Evolutionary conservation across 352 stramenopile genomes (phyloP).

Genomic region (Globisporangium barbulae): DNA sequence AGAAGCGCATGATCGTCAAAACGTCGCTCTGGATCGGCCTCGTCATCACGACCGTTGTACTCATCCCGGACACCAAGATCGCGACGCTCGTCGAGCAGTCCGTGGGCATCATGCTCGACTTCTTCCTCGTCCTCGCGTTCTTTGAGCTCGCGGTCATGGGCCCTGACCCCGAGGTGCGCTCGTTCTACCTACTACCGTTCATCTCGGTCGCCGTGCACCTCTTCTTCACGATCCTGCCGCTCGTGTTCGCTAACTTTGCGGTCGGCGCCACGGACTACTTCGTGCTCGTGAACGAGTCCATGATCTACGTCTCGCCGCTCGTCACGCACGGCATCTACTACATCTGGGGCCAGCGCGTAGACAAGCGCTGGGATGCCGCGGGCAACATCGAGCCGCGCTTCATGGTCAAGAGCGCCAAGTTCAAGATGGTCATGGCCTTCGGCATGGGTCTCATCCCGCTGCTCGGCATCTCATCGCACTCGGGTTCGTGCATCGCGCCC

Average conservation of each 20-base stretch:
- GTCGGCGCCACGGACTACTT: conserved; percentile 13
- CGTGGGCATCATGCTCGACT: conserved; percentile 20
- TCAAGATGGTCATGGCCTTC: conserved; percentile 10
- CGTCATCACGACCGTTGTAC: conserved; percentile 1
- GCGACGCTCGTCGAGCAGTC: conserved; percentile 14
- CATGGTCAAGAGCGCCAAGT: background rate
- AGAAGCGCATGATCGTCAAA: conserved; percentile 13
- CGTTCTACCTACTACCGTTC: conserved; percentile 16
- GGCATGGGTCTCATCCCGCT: conserved; percentile 13
- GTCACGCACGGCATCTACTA: conserved; percentile 18
- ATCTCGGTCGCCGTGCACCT: conserved; percentile 10
- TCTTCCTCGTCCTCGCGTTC: conserved; percentile 14
- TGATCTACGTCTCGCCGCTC: conserved; percentile 19
- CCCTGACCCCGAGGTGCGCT: conserved; percentile 6
- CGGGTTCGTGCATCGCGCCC: conserved; percentile 12
- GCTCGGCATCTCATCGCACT: conserved; percentile 11
- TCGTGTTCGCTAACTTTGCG: conserved; percentile 18
- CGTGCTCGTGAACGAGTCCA: conserved; percentile 14
- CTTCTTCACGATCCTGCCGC: conserved; percentile 17
- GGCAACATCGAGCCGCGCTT: conserved; percentile 14
- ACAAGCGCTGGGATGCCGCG: conserved; percentile 10
- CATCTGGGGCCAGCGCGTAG: conserved; percentile 14
- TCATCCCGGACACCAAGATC: conserved; percentile 16
- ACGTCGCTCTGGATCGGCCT: conserved; percentile 10
- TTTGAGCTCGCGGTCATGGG: conserved; percentile 15